phyloP scores from a whole-genome alignment of 2,329 filamentous ascomycete genomes.

The Teratosphaeria epicoccoides region DNA sequence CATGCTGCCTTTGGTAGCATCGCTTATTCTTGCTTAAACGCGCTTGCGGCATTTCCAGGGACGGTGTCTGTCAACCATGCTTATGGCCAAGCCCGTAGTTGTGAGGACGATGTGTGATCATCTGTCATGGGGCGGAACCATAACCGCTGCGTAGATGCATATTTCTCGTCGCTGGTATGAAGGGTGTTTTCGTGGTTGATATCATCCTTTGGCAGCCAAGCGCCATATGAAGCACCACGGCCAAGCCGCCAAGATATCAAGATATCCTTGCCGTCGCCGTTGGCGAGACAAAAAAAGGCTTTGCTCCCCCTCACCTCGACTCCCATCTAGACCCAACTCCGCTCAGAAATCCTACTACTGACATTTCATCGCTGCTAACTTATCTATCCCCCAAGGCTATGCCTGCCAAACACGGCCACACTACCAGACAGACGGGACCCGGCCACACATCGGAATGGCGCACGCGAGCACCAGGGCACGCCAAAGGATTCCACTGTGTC shows the following conservation, averaged over 20 bases:
- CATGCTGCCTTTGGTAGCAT: too few species aligned
- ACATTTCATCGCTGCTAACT: not conserved
- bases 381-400: not conserved
- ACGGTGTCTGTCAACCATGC: too few species aligned
- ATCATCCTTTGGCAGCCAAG: too few species aligned
- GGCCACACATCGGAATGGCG: not conserved
- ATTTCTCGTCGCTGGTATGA: too few species aligned
- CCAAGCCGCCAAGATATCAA: not conserved
- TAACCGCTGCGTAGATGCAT: too few species aligned
- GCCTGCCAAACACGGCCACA: not conserved
- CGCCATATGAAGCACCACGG: not conserved
- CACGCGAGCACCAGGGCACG: not conserved
- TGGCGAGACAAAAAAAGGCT: not conserved
- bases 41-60: too few species aligned
- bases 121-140: too few species aligned
- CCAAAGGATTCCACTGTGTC: not conserved
- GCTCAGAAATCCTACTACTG: not conserved
- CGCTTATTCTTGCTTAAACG: too few species aligned
- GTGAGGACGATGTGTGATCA: too few species aligned
- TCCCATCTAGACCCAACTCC: not conserved
- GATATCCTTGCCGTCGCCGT: not conserved
- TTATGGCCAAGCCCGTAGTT: too few species aligned
- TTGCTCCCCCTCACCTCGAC: not conserved
- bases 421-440: not conserved
- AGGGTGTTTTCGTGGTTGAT: too few species aligned